Evolutionary conservation across 306 rosid genomes (phyloP), one percentile per base, ranked within the genome.

Genomic region (Ochetophila trinervis): DNA sequence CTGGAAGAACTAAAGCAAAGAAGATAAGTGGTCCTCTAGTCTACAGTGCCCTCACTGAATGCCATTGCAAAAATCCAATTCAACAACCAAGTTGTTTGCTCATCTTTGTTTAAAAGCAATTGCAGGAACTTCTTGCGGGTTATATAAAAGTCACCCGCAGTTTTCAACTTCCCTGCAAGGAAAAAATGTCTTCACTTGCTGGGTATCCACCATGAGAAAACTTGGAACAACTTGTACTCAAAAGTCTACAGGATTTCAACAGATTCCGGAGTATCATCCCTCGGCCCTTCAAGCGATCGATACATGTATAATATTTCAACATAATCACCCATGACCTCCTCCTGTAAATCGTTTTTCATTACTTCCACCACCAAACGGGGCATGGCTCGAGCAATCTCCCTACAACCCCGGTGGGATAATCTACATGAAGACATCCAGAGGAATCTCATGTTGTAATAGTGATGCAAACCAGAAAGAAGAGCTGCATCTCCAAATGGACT

Each of bases 341-440:
- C 65, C 8, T 12, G 63, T 13, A 9, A 21, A 0, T 60, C 86
- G 24, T 45, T 66, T 22, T 55, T 69, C 77, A 88, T 84, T 53
- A 81, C 87, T 81, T 91, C 97, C 71, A 90, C 76, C 23, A 87
- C 92, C 42, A 90, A 63, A 23, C 54, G 79, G 34, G 97, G 97
- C 80, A 78, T 73, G 18, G 84, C 76, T 45, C 52, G 81, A 6
- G 97, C 90, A 65, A 91, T 72, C 71, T 79, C 91, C 67, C 24
- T 80, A 76, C 97, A 91, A 68, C 87, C 97, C 59, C 70, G 80
- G 56, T 47, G 88, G 14, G 95, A 77, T 74, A 90, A 57, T 20
- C 50, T 74, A 70, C 97, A 87, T 0, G 85, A 71, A 4, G 97
- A 90, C 95, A 90, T 87, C 97, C 97, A 90, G n/a, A 90, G 86